Evolutionary conservation across 1,284 basidiomycete genomes (phyloP).

Genomic region (Inonotus hispidus): DNA sequence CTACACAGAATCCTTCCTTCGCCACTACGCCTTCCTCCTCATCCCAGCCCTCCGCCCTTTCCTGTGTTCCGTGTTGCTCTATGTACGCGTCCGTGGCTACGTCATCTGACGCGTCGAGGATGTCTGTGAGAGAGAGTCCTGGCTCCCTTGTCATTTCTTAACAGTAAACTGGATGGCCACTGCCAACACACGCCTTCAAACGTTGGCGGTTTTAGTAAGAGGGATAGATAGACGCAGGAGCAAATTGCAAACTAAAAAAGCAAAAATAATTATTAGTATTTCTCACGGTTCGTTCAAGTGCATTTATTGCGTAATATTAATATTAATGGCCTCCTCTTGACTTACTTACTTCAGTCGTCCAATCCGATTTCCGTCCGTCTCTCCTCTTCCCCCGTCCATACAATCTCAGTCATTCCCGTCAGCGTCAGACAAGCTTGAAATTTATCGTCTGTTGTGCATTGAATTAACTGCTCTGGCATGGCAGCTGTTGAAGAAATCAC

Average conservation of each 20-base stretch:
- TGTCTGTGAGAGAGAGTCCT: constrained; percentile 13
- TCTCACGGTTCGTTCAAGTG: background rate
- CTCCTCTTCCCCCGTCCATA: background rate
- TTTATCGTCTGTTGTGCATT: background rate
- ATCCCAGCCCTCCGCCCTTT: constrained; percentile 50
- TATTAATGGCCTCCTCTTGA: background rate
- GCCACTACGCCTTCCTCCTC: constrained; percentile 49
- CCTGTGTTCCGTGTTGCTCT: constrained; percentile 1
- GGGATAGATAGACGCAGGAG: background rate
- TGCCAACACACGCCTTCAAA: background rate
- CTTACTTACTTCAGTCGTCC: background rate
- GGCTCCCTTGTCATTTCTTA: constrained; percentile 5
- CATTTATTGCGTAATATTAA: background rate
- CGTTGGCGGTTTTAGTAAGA: background rate
- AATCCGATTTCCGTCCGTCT: background rate
- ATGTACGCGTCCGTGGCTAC: constrained; percentile 1
- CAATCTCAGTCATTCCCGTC: background rate
- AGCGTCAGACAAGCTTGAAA: background rate
- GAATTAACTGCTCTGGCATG: background rate
- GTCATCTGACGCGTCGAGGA: constrained; percentile 14
- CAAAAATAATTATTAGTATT: background rate
- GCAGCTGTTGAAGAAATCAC: constrained; percentile 5
- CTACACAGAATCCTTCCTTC: constrained; percentile 66
- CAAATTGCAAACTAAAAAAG: background rate
- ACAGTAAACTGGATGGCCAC: background rate